Evolutionary conservation across 805 yeast species (phyloP).

Genomic region (Lachancea waltii): DNA sequence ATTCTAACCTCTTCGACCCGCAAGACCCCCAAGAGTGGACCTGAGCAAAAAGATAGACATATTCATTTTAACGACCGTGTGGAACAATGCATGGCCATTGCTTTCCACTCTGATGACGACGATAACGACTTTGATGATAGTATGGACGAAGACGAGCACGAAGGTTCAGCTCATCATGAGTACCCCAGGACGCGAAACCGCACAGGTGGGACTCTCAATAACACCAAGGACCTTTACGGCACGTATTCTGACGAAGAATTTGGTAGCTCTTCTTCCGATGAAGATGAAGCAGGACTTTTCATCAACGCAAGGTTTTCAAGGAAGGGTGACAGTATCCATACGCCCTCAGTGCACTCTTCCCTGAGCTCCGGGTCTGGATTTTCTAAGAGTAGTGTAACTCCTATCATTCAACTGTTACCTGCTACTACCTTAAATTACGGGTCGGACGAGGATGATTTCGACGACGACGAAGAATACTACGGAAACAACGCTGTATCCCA

Average conservation of each 20-base stretch:
- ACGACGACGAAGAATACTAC: slow-evolving; percentile 33
- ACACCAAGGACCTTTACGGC: neutral
- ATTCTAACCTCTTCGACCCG: slow-evolving; percentile 17
- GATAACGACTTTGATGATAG: slow-evolving; percentile 18
- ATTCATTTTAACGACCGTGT: slow-evolving; percentile 93
- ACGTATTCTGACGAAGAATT: slow-evolving; percentile 20
- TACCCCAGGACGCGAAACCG: neutral
- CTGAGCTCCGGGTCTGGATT: slow-evolving; percentile 16
- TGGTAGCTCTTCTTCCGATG: slow-evolving; percentile 15
- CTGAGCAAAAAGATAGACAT: slow-evolving; percentile 39
- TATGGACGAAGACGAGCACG: neutral
- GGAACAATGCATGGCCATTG: slow-evolving; percentile 84
- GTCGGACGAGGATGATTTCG: slow-evolving; percentile 54
- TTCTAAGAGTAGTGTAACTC: slow-evolving; percentile 20
- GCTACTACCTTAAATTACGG: slow-evolving; percentile 81
- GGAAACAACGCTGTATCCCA: slow-evolving; percentile 56
- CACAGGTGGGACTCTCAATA: neutral
- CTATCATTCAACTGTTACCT: slow-evolving; percentile 74
- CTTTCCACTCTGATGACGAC: slow-evolving; percentile 32
- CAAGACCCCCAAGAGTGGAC: slow-evolving; percentile 2
- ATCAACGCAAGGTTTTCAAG: slow-evolving; percentile 30
- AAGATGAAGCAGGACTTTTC: slow-evolving; percentile 30
- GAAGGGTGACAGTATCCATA: slow-evolving; percentile 24
- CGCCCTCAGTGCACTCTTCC: slow-evolving; percentile 27
- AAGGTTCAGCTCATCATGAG: slow-evolving; percentile 5